These are phyloP conservation scores for Aspergillus fumigatus DNA, from an alignment of 2,329 filamentous ascomycete species.

Conservation along the genomic window DNA sequence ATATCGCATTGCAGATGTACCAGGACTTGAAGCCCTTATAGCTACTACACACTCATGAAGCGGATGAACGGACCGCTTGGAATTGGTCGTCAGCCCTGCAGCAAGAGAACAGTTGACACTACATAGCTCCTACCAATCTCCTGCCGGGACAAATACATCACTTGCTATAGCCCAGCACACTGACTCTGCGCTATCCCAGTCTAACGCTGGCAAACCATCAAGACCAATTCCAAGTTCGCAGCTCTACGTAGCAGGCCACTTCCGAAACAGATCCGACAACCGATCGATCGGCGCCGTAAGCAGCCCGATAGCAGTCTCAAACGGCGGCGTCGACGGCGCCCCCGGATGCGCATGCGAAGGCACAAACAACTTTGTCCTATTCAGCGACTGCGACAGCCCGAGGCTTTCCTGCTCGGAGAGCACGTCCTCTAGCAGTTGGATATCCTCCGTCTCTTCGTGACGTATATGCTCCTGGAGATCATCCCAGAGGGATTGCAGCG, in stretches of 20 bases:
- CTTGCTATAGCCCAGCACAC: background rate
- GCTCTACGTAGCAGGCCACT: constrained; percentile 41
- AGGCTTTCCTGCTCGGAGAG: constrained; percentile 35
- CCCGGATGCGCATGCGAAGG: constrained; percentile 50
- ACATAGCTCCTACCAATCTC: too few relatives aligned
- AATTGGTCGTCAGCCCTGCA: too few relatives aligned
- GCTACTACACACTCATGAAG: too few relatives aligned
- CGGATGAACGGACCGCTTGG: too few relatives aligned
- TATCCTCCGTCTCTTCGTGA: constrained; percentile 48
- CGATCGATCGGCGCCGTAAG: constrained; percentile 55
- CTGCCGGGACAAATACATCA: too few relatives aligned
- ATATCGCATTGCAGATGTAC: too few relatives aligned
- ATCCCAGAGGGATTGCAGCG: constrained; percentile 42
- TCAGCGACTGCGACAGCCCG: constrained; percentile 42
- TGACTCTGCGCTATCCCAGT: too few relatives aligned
- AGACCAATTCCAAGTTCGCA: background rate
- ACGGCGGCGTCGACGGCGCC: constrained; percentile 50
- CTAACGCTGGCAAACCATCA: too few relatives aligned
- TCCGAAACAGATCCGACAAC: constrained; percentile 52
- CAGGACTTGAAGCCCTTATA: too few relatives aligned
- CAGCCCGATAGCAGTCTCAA: constrained; percentile 53
- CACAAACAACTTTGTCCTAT: constrained; percentile 51
- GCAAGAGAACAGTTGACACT: too few relatives aligned
- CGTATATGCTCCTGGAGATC: constrained; percentile 46
- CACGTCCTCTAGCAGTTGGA: constrained; percentile 45